phyloP scores from a whole-genome alignment of 352 stramenopile genomes.

The Phytopythium delawarense region DNA sequence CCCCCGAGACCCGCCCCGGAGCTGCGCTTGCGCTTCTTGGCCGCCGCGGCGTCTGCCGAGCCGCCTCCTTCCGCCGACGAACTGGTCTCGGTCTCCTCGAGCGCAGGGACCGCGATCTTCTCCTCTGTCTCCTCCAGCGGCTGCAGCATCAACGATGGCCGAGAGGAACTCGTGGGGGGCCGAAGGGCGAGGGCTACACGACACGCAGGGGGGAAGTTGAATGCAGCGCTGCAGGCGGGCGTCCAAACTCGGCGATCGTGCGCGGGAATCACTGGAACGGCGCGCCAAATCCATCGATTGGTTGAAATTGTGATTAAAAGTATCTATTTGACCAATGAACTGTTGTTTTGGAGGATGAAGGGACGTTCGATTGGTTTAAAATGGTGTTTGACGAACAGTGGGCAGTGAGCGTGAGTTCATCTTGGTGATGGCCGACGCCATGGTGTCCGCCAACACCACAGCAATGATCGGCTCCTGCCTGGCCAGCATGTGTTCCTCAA shows the following conservation, averaged over 20 bases:
- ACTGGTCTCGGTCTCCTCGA: conserved; percentile 17
- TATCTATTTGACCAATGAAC: not conserved
- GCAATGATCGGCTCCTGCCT: not conserved
- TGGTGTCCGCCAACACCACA: not conserved
- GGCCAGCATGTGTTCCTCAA: not conserved
- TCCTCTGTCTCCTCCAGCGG: conserved; percentile 37
- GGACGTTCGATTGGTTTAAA: not conserved
- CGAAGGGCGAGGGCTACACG: not conserved
- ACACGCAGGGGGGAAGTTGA: not conserved
- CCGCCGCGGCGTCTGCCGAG: conserved; percentile 1
- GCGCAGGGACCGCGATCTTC: conserved; percentile 17
- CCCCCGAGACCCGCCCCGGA: conserved; percentile 1
- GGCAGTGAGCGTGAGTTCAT: too few relatives aligned
- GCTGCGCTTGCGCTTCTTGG: conserved; percentile 29
- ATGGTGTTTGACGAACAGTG: not conserved
- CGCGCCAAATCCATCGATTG: not conserved
- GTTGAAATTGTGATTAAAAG: not conserved
- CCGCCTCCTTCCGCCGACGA: not conserved
- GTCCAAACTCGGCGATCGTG: not conserved
- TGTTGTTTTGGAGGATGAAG: not conserved
- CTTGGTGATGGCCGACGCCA: not conserved
- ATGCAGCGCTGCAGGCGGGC: not conserved
- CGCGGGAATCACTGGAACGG: conserved; percentile 4
- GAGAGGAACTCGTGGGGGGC: not conserved
- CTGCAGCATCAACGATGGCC: conserved; percentile 33